Evolutionary conservation across 1,284 basidiomycete genomes (phyloP).

Genomic region (Austropuccinia psidii): DNA sequence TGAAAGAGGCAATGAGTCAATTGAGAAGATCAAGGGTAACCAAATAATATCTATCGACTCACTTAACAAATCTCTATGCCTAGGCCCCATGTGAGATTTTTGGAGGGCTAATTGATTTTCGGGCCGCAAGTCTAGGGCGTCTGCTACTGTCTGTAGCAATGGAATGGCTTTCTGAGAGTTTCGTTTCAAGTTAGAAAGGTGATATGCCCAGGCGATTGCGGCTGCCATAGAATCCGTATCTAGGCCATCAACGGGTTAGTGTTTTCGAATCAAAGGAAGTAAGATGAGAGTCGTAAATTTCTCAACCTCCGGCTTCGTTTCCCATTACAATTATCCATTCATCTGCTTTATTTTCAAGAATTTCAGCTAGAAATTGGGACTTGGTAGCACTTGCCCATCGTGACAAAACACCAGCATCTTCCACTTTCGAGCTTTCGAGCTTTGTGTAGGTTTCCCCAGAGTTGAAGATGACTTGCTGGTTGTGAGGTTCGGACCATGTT

Average conservation of each 20-base stretch:
- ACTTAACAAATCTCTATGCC: slow-evolving; percentile 48
- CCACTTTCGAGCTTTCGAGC: too few relatives aligned
- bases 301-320: slow-evolving; percentile 46
- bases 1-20: not conserved
- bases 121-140: slow-evolving; percentile 48
- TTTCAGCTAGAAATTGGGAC: slow-evolving; percentile 44
- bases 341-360: slow-evolving; percentile 40
- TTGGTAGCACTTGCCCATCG: slow-evolving; percentile 46
- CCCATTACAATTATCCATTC: slow-evolving; percentile 49
- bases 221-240: slow-evolving; percentile 47
- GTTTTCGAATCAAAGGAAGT: not conserved
- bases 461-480: not conserved
- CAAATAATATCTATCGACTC: not conserved
- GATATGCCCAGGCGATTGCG: slow-evolving; percentile 45
- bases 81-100: slow-evolving; percentile 45
- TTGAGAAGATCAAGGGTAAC: not conserved
- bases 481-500: too few relatives aligned
- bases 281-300: not conserved
- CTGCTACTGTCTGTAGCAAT: slow-evolving; percentile 41
- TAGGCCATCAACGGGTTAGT: not conserved
- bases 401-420: slow-evolving; percentile 43
- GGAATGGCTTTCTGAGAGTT: slow-evolving; percentile 40
- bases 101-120: slow-evolving; percentile 47
- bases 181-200: slow-evolving; percentile 41
- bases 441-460: not conserved